Evolutionary conservation across 1,139 yeast genomes (phyloP), one percentile per base, ranked within the genome.

Genomic region (Scheffersomyces segobiensis): DNA sequence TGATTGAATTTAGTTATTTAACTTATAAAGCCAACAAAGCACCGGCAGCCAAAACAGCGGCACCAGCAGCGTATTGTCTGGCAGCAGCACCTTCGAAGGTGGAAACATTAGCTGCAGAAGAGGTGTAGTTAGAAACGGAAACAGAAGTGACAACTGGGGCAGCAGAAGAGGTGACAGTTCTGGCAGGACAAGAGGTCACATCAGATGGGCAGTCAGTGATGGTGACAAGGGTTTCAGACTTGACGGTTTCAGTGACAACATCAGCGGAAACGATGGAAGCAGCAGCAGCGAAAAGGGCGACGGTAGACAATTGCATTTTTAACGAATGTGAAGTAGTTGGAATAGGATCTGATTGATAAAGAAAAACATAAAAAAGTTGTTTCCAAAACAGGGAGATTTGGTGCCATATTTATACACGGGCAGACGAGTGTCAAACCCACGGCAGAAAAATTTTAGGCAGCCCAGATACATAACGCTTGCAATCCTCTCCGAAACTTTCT

Each of bases 11-110:
- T 59, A 60, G 58, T 55, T 55, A 61, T 55, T 39, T 49, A 57
- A 55, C 68, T 71, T 69, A 71, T 69, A 70, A 69, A 65, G 73
- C 71, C 69, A 70, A 70, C 68, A 72, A 69, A 66, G 76, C 76
- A 69, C 74, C 75, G 60, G 75, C 76, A 63, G 72, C 74, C 63
- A 71, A 62, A 52, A 70, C 72, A 61, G 69, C 73, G 63, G 67
- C 69, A 63, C 70, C 74, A 58, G 68, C 71, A 62, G 63, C 69
- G 60, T 56, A 60, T 58, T 65, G 65, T 63, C 62, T 62, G 64
- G 63, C 62, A 56, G 70, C 73, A 60, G 65, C 71, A 65, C 66
- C 72, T 59, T 63, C 68, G 67, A 62, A 65, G 57, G 71, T 57
- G 65, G 71, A 59, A 53, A 63, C 64, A 63, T 59, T 60, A 56